phyloP scores from a whole-genome alignment of 2,329 filamentous ascomycete species.

The Zasmidium citrigriseum region DNA sequence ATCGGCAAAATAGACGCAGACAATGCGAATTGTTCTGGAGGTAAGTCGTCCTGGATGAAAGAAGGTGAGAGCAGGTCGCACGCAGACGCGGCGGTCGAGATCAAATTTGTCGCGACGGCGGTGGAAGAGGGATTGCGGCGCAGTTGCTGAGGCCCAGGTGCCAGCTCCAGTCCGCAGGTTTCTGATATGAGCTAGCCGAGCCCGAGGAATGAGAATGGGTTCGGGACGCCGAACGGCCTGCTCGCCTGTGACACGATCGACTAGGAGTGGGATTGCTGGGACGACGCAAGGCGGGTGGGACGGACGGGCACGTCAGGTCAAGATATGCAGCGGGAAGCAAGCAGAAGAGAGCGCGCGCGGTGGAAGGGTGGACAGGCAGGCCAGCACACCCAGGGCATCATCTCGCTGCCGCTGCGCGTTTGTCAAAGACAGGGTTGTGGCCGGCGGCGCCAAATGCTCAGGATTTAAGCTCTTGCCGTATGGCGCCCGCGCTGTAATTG shows the following conservation, averaged over 20 bases:
- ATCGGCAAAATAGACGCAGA: neutral
- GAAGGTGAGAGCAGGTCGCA: neutral
- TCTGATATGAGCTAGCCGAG: constrained; percentile 8
- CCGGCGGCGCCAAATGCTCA: neutral
- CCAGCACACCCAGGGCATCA: no score
- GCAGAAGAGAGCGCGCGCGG: no score
- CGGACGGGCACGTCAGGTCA: no score
- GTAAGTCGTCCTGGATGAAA: neutral
- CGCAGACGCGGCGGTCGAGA: neutral
- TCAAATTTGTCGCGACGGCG: neutral
- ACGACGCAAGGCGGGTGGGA: no score
- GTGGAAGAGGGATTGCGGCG: constrained; percentile 13
- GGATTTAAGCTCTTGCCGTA: no score
- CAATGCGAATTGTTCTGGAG: neutral
- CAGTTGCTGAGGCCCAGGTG: constrained; percentile 19
- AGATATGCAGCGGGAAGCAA: no score
- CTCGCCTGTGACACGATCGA: no score
- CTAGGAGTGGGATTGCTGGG: no score
- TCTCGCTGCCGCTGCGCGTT: no score
- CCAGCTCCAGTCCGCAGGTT: constrained; percentile 6
- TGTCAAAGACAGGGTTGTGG: no score
- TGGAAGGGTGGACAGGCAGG: no score
- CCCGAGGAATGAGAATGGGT: constrained; percentile 7
- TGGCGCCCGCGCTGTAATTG: neutral
- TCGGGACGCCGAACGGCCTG: constrained; percentile 3